Percentiles rank a stretch among this genome's conserved stretches.
Evolutionary conservation across 148 eudicot species (phyloP).

Genomic region (Linanthus parryae): DNA sequence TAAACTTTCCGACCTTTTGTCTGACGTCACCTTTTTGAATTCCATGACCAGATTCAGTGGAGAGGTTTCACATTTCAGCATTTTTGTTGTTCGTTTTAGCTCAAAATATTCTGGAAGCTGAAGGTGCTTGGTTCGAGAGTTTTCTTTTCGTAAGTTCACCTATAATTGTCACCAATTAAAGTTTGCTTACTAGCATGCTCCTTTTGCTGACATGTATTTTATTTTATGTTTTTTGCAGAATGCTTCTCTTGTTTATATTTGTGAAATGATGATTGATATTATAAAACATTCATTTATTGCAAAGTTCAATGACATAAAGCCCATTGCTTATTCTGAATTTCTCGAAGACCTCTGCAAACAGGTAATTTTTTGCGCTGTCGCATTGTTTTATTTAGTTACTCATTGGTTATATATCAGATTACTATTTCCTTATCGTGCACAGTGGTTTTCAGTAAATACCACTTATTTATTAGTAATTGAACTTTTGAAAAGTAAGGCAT

Average conservation of each 20-base stretch:
- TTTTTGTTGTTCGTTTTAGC: constrained; percentile 83
- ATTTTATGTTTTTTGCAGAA: constrained; percentile 51
- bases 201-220: constrained; percentile 2
- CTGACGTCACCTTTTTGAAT: constrained; percentile 15
- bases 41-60: constrained; percentile 71
- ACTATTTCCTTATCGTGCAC: neutral
- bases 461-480: neutral
- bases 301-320: constrained; percentile 89
- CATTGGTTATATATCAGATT: neutral
- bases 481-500: neutral
- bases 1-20: too few species aligned
- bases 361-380: constrained; percentile 32
- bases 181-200: neutral
- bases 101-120: constrained; percentile 94
- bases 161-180: too few species aligned
- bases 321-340: constrained; percentile 82
- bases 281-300: constrained; percentile 92
- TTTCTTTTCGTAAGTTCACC: constrained; percentile 67
- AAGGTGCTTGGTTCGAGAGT: constrained; percentile 87
- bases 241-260: constrained; percentile 75
- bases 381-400: neutral
- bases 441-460: too few species aligned
- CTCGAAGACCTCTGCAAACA: constrained; percentile 98
- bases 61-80: constrained; percentile 91
- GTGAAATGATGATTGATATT: constrained; percentile 82